Evolutionary conservation across 2,329 filamentous ascomycete genomes (phyloP).

Genomic region (Penicillium sclerotigenum): DNA sequence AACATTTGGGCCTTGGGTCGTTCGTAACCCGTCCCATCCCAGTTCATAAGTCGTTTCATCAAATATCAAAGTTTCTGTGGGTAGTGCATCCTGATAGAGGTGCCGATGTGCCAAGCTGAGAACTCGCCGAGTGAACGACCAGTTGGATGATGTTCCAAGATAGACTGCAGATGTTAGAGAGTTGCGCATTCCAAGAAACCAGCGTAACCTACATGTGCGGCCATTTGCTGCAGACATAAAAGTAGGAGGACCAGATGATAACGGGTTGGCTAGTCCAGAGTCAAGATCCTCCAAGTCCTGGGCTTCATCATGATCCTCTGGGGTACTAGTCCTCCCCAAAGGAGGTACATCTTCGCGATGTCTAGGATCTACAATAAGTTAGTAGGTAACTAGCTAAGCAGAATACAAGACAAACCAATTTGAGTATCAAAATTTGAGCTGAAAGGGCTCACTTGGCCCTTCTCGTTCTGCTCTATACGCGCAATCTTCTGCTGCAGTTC

Average conservation of each 20-base stretch:
- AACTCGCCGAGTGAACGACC: slow-evolving; percentile 24
- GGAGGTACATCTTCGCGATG: slow-evolving; percentile 19
- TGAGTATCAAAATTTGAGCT: slow-evolving; percentile 17
- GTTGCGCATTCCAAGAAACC: not conserved
- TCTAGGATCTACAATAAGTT: slow-evolving; percentile 15
- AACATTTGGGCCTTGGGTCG: slow-evolving; percentile 27
- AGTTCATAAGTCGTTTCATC: slow-evolving; percentile 54
- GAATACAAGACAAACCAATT: slow-evolving; percentile 8
- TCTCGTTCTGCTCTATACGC: slow-evolving; percentile 18
- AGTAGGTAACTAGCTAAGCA: not conserved
- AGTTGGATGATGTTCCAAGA: slow-evolving; percentile 24
- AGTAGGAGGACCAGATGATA: slow-evolving; percentile 42
- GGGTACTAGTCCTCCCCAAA: slow-evolving; percentile 13
- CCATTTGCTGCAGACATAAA: slow-evolving; percentile 45
- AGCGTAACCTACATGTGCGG: slow-evolving; percentile 40
- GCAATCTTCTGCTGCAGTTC: slow-evolving; percentile 36
- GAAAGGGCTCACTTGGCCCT: slow-evolving; percentile 15
- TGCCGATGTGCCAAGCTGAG: slow-evolving; percentile 23
- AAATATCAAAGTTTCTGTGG: slow-evolving; percentile 48
- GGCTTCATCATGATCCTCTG: slow-evolving; percentile 9
- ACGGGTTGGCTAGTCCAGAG: slow-evolving; percentile 43
- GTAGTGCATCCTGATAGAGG: slow-evolving; percentile 32
- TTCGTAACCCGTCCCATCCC: slow-evolving; percentile 48
- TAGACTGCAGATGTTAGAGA: slow-evolving; percentile 27
- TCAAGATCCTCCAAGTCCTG: slow-evolving; percentile 29